Percentiles rank a stretch among this genome's conserved stretches.
Evolutionary conservation across 345 rosid species (phyloP).

Genomic region (Clarkia xantiana): DNA sequence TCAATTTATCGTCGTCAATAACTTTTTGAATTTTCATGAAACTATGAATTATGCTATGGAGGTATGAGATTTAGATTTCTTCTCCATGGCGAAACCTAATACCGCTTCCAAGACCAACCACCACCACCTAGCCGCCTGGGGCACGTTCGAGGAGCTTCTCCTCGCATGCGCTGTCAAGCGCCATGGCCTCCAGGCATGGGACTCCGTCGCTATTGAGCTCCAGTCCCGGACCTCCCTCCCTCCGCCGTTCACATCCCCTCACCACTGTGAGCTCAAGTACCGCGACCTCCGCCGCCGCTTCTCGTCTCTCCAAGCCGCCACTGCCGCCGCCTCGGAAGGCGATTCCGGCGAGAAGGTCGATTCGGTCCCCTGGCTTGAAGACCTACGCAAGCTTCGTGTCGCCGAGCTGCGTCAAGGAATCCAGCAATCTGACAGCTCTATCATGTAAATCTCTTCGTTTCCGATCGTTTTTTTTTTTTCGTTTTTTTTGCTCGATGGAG

Average conservation of each 20-base stretch:
- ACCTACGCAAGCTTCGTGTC: conserved; percentile 53
- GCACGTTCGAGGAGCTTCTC: conserved; percentile 72
- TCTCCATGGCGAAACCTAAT: conserved; percentile 4
- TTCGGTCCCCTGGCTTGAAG: conserved; percentile 49
- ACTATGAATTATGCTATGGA: too few relatives aligned
- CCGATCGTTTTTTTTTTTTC: background rate
- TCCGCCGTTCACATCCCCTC: conserved; percentile 26
- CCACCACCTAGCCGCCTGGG: conserved; percentile 33
- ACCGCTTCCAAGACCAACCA: conserved; percentile 2
- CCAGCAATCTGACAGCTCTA: conserved; percentile 53
- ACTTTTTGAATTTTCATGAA: too few relatives aligned
- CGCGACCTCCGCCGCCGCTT: conserved; percentile 56
- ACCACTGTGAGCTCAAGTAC: conserved; percentile 41
- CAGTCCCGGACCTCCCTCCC: conserved; percentile 40
- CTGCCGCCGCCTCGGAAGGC: background rate
- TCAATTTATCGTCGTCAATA: too few relatives aligned
- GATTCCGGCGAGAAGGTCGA: conserved; percentile 10
- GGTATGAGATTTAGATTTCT: too few relatives aligned
- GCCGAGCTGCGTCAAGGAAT: conserved; percentile 65
- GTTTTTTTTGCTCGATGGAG: background rate
- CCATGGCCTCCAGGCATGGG: conserved; percentile 65
- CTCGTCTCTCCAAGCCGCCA: background rate
- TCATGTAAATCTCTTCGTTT: conserved; percentile 24
- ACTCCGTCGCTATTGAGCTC: conserved; percentile 55
- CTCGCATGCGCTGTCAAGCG: conserved; percentile 76